phyloP scores from a whole-genome alignment of 345 rosid genomes.

The Eucalyptus coolabah region DNA sequence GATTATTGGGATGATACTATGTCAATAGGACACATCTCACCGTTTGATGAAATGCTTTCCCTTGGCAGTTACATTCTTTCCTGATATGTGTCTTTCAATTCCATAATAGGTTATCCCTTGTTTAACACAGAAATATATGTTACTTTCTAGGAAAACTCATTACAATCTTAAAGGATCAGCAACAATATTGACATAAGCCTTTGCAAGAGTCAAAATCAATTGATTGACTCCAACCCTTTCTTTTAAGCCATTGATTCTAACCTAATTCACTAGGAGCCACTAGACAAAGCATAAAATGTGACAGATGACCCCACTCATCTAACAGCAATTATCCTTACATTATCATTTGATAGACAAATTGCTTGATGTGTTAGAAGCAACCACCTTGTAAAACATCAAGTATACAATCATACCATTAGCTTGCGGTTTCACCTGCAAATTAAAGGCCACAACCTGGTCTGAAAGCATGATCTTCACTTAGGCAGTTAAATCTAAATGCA shows the following conservation, averaged over 20 bases:
- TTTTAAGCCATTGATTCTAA: background rate
- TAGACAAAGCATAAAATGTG: background rate
- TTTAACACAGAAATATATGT: background rate
- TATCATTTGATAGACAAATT: background rate
- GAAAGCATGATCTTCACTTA: background rate
- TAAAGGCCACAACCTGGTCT: background rate
- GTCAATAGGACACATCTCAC: background rate
- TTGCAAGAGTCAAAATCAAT: background rate
- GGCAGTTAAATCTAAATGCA: background rate
- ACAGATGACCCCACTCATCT: background rate
- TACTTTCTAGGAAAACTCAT: background rate
- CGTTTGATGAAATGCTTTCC: background rate
- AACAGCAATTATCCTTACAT: background rate
- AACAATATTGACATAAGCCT: background rate
- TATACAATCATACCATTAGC: background rate
- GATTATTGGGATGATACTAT: background rate
- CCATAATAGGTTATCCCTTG: background rate
- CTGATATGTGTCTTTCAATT: background rate
- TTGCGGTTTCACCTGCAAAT: background rate
- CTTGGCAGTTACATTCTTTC: background rate
- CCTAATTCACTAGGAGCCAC: background rate
- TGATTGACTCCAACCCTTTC: background rate
- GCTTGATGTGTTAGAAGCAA: background rate
- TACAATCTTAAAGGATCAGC: background rate
- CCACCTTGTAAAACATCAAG: background rate